A percentile compares a stretch with the other conserved stretches of the same genome.
Evolutionary conservation across 352 stramenopile genomes (phyloP).

Genomic region (Phytopythium delawarense): DNA sequence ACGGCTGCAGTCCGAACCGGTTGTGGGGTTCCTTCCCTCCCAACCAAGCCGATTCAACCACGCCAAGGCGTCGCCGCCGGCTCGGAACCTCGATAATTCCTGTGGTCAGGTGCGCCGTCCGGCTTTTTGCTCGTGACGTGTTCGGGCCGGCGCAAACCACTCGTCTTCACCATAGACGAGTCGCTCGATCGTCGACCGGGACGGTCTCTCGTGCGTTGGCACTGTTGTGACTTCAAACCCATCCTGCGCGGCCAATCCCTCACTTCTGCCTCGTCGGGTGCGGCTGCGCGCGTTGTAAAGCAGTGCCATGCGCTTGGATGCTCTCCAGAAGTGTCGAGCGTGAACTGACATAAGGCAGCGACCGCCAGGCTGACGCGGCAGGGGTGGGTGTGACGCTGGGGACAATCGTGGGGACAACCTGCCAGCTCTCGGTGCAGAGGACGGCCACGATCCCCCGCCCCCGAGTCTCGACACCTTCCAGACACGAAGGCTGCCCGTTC

Average conservation of each 20-base stretch:
- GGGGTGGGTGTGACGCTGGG: neutral
- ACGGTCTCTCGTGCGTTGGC: neutral
- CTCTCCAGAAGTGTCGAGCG: neutral
- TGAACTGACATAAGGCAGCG: neutral
- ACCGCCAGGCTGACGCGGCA: neutral
- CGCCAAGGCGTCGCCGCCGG: neutral
- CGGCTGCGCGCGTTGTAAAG: neutral
- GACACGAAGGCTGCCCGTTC: neutral
- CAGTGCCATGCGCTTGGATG: neutral
- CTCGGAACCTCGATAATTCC: neutral
- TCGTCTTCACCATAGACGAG: neutral
- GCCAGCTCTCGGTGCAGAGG: neutral
- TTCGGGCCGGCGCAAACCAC: neutral
- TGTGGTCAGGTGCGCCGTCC: neutral
- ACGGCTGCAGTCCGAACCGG: neutral
- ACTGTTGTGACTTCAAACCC: neutral
- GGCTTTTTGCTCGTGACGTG: neutral
- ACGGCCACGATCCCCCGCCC: neutral
- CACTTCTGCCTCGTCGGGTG: neutral
- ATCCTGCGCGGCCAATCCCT: neutral
- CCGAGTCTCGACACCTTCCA: neutral
- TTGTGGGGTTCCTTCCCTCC: neutral
- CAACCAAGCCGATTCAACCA: no score
- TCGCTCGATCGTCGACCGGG: neutral
- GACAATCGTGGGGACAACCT: slow-evolving; percentile 2